These are phyloP conservation scores for Gautieria morchelliformis DNA, from an alignment of 768 basidiomycete genomes.

Conservation along the genomic window DNA sequence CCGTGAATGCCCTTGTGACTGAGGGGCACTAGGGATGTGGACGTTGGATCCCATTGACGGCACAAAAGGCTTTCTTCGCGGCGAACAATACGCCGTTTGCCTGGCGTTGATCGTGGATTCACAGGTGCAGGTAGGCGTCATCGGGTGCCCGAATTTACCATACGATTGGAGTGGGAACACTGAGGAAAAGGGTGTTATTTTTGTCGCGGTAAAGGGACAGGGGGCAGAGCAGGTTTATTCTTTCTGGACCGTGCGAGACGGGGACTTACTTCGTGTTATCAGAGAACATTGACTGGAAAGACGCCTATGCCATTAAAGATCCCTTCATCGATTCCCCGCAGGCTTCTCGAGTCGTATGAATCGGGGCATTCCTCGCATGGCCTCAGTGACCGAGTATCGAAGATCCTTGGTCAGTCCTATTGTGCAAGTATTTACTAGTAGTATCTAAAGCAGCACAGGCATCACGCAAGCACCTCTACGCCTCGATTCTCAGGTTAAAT, in stretches of 20 bases:
- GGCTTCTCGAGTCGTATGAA: slow-evolving; percentile 83
- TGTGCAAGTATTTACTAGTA: no score
- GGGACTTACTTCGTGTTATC: background rate
- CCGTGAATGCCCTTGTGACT: slow-evolving; percentile 1
- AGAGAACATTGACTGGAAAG: slow-evolving; percentile 1
- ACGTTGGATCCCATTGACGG: slow-evolving; percentile 88
- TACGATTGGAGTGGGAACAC: slow-evolving; percentile 37
- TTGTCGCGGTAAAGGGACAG: slow-evolving; percentile 78
- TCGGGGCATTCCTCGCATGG: slow-evolving; percentile 85
- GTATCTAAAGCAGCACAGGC: slow-evolving; percentile 10
- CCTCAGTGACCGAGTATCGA: slow-evolving; percentile 66
- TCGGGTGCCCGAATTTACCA: slow-evolving; percentile 90
- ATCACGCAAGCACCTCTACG: slow-evolving; percentile 58
- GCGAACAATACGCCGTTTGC: slow-evolving; percentile 90
- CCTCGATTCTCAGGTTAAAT: slow-evolving; percentile 98
- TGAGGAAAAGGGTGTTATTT: slow-evolving; percentile 68
- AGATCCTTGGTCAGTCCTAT: slow-evolving; percentile 34
- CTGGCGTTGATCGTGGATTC: slow-evolving; percentile 75
- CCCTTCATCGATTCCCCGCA: slow-evolving; percentile 41
- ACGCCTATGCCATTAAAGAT: background rate
- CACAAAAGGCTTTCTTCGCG: slow-evolving; percentile 87
- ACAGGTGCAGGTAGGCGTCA: slow-evolving; percentile 70
- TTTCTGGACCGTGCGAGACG: background rate
- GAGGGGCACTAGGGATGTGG: slow-evolving; percentile 55
- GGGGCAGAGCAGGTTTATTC: slow-evolving; percentile 61